Evolutionary conservation across 1,284 basidiomycete species (phyloP).

Genomic region (Dichomitus squalens): DNA sequence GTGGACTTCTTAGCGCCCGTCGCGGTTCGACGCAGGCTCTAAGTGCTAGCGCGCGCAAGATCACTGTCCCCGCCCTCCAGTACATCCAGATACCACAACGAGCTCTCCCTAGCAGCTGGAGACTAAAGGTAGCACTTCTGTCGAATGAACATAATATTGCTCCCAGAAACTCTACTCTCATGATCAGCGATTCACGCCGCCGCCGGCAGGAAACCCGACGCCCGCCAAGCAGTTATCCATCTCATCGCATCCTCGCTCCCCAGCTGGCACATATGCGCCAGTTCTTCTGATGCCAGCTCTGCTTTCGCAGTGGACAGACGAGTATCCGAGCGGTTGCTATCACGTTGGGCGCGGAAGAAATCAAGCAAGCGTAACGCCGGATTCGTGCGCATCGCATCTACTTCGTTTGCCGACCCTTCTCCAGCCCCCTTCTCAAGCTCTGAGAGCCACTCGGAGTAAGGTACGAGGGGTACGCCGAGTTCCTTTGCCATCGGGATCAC

Average conservation of each 20-base stretch:
- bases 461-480: conserved; percentile 23
- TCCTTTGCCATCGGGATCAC: conserved; percentile 17
- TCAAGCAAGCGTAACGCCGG: conserved; percentile 24
- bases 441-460: conserved; percentile 24
- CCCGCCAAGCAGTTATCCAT: conserved; percentile 9
- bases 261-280: conserved; percentile 1
- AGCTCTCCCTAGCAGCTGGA: too few species aligned
- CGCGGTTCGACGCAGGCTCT: too few species aligned
- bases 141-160: too few species aligned
- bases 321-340: neutral
- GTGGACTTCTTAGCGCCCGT: too few species aligned
- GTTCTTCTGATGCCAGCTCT: neutral
- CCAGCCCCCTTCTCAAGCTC: neutral
- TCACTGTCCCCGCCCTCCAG: too few species aligned
- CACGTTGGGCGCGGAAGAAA: conserved; percentile 20
- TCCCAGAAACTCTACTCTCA: too few species aligned
- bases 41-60: too few species aligned
- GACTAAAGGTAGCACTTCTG: too few species aligned
- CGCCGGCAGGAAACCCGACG: conserved; percentile 3
- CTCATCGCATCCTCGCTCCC: neutral
- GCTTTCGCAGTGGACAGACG: conserved; percentile 11
- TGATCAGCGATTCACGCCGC: neutral
- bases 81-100: too few species aligned
- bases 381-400: conserved; percentile 20
- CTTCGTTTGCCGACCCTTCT: neutral